Percentiles rank a stretch among this genome's conserved stretches.
Evolutionary conservation across 176 grass and related monocot species (phyloP).

Genomic region (Rhipidocladum racemiflorum): DNA sequence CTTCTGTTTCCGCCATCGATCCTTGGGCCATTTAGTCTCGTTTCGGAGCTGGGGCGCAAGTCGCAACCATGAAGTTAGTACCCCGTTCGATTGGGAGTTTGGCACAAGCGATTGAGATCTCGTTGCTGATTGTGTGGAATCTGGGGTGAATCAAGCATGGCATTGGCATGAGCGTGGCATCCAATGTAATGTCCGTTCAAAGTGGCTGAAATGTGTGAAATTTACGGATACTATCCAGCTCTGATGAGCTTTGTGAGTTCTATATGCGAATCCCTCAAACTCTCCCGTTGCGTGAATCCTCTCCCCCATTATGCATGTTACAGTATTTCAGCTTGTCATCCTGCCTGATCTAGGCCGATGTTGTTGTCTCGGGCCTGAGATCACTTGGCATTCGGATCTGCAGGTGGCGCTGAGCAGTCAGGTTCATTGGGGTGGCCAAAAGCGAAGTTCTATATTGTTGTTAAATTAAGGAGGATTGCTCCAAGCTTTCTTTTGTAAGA

Average conservation of each 20-base stretch:
- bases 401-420: not conserved
- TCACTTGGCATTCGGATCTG: not conserved
- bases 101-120: not conserved
- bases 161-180: not conserved
- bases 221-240: not conserved
- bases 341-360: not conserved
- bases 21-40: not conserved
- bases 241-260: not conserved
- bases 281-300: not conserved
- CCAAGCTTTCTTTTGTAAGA: not conserved
- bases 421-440: not conserved
- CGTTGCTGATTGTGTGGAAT: not conserved
- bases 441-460: not conserved
- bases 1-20: not conserved
- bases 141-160: not conserved
- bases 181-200: not conserved
- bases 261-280: not conserved
- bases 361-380: not conserved
- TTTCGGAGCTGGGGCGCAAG: not conserved
- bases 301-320: not conserved
- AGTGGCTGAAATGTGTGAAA: not conserved
- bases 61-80: not conserved
- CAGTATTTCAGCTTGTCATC: not conserved
- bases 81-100: not conserved
- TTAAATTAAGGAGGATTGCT: not conserved